Evolutionary conservation across 768 basidiomycete genomes (phyloP).

Genomic region (Termitomyces sp.): DNA sequence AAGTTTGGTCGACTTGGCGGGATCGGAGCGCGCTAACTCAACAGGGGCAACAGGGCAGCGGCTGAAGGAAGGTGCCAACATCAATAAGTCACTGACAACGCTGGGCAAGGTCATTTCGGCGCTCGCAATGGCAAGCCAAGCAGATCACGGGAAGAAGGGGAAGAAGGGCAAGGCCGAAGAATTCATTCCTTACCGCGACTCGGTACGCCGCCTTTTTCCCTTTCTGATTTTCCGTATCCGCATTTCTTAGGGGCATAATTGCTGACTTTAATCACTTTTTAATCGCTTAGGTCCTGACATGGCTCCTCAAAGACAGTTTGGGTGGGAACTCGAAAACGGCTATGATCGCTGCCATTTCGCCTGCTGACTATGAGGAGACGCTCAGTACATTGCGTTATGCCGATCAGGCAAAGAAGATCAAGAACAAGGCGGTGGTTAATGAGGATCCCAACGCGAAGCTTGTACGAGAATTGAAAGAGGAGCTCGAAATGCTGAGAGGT

Average conservation of each 20-base stretch:
- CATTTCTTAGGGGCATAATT: not conserved
- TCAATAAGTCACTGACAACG: conserved; percentile 97
- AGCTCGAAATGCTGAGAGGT: conserved; percentile 87
- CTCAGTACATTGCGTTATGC: conserved; percentile 96
- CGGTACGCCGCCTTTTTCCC: conserved; percentile 46
- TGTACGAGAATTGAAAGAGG: conserved; percentile 98
- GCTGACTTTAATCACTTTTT: not conserved
- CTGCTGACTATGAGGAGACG: conserved; percentile 98
- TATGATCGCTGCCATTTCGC: conserved; percentile 98
- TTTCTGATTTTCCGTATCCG: conserved; percentile 8
- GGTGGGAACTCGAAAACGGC: conserved; percentile 98
- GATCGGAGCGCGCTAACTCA: conserved; percentile 95
- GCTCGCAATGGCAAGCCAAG: conserved; percentile 69
- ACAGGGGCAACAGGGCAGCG: conserved; percentile 97
- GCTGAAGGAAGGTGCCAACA: conserved; percentile 96
- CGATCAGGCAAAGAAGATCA: conserved; percentile 99
- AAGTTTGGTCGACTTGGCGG: conserved; percentile 93
- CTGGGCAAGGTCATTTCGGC: conserved; percentile 97
- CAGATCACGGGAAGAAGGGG: conserved; percentile 69
- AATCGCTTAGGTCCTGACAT: conserved; percentile 82
- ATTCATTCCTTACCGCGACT: conserved; percentile 96
- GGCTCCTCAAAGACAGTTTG: conserved; percentile 96
- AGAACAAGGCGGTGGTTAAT: conserved; percentile 98
- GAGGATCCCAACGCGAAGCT: conserved; percentile 99
- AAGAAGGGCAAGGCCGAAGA: conserved; percentile 90